Evolutionary conservation across 23 red algal species (phyloP).

Genomic region (Chondrus crispus): DNA sequence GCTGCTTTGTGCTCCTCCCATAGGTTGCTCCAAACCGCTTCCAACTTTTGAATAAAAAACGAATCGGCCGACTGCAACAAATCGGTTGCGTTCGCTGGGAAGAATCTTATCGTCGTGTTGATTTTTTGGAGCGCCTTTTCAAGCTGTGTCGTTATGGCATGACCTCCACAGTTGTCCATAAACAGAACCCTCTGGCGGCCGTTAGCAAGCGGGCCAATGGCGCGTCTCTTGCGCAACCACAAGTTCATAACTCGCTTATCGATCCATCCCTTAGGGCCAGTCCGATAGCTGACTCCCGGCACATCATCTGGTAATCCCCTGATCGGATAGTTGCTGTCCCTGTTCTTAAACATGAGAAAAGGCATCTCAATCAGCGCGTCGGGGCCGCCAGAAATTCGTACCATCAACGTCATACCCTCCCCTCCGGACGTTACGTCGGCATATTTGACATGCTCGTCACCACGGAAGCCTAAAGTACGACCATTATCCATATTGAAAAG

Average conservation of each 20-base stretch:
- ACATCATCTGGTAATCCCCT: background rate
- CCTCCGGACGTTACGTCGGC: background rate
- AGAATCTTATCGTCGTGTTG: background rate
- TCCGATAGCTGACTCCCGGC: background rate
- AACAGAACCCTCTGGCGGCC: background rate
- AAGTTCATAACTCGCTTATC: background rate
- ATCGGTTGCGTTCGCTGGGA: background rate
- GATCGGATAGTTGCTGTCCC: background rate
- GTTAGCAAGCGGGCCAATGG: background rate
- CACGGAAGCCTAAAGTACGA: background rate
- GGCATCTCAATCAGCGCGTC: background rate
- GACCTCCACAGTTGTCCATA: background rate
- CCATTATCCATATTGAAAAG: background rate
- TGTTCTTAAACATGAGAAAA: background rate
- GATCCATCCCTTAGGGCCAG: background rate
- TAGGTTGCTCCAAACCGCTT: background rate
- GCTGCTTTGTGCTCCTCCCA: background rate
- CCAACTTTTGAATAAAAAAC: background rate
- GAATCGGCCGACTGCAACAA: background rate
- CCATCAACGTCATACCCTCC: background rate
- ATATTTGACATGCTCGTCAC: constrained; percentile 10
- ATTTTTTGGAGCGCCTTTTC: background rate
- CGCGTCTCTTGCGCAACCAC: background rate
- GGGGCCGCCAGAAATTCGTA: background rate
- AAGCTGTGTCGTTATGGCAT: background rate